Evolutionary conservation across 2,329 filamentous ascomycete species (phyloP), one percentile per base, ranked within the genome.

Genomic region (Parafenestella ontariensis): DNA sequence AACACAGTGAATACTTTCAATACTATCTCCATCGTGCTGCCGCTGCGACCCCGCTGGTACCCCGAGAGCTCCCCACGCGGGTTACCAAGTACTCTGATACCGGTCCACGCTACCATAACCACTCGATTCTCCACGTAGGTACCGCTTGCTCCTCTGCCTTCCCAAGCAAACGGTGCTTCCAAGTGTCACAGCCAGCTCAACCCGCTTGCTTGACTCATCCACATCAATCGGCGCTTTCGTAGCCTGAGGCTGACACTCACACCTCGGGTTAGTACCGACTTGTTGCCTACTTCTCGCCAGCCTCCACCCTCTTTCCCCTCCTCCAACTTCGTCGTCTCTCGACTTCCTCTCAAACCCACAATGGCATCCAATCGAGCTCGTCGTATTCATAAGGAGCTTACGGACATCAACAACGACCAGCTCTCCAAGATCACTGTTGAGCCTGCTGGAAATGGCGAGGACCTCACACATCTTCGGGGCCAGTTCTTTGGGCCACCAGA

Each of bases 401-500:
- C 80, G 57, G 91, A 94, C 70, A 91, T 95, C 62, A 78, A 87
- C 45, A 81, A 82, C 56, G 95, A 99, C 71, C 83, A 85, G 51
- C 85, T 86, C 57, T 96, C 92, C 18, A 88, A 91, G 56, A 91
- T 98, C 68, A 83, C 82, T 26, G 91, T 90, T 13, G 81, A 86
- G 48, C 83, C 87, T 1, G 78, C 87, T 52, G 83, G 80, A 26
- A 79, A 85, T 57, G 85, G 85, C 42, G 83, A 86, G 59, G 89
- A 92, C 76, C 80, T 98, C 52, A 91, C 88, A 53, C 90, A 94
- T 69, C 86, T 99, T 58, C 88, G 87, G 64, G 95, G 94, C 53
- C 85, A 87, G 52, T 95, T 99, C 74, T 84, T 84, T 33, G 95
- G 92, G 0, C 95, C 95, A 1, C 92, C 94, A 31, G 92, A 96